Base-by-base conservation (phyloP, 208 protist species). In the Trypanosomatidae sp. region DNA sequence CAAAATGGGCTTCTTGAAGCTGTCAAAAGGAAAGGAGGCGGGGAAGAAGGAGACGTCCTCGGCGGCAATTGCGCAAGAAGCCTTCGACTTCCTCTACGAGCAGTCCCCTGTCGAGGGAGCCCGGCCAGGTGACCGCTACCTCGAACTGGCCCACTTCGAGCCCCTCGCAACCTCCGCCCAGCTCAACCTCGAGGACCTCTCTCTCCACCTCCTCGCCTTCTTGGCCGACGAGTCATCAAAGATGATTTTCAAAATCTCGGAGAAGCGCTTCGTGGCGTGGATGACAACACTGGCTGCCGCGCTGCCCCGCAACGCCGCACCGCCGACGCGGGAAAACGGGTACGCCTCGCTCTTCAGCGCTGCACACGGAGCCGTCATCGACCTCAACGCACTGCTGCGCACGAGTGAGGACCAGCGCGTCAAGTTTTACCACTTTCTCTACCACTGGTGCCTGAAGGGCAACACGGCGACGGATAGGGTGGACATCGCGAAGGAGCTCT, bases 141-240 rank as follows among this genome's bases (percentile, higher is more conserved):
- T 93, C 15, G 60, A 67, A 15, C 22, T 92, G 5, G 71, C 55
- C 1, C 90, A 91, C 73, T 81, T 94, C 52, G 80, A 72, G 17
- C 73, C 59, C 1, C 77, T 95, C 13, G 84, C 88, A 4, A 56
- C 83, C 13, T 60, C 79, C 22, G 65, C 84, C 1, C 73, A 74
- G 28, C 56, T 92, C 19, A 76, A 62, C 22, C 66, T 89, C 15
- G 87, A 93, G 12, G 86, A 92, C 71, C 79, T 84, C 4, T 91
- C 86, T 0, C 66, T 95, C 13, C 89, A 95, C 71, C 50, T 88
- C 2, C 73, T 95, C 5, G 83, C 91, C 55, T 95, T 82, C 43
- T 60, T 67, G 17, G 62, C 77, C 7, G 66, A 83, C 62, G 81
- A 81, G 53, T 71, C 75, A 0, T 46, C 74, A 15, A 74, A 79